A percentile compares a stretch with the other conserved stretches of the same genome.
phyloP scores from a whole-genome alignment of 2,329 filamentous ascomycete species.

The Myriosclerotinia duriaeana region DNA sequence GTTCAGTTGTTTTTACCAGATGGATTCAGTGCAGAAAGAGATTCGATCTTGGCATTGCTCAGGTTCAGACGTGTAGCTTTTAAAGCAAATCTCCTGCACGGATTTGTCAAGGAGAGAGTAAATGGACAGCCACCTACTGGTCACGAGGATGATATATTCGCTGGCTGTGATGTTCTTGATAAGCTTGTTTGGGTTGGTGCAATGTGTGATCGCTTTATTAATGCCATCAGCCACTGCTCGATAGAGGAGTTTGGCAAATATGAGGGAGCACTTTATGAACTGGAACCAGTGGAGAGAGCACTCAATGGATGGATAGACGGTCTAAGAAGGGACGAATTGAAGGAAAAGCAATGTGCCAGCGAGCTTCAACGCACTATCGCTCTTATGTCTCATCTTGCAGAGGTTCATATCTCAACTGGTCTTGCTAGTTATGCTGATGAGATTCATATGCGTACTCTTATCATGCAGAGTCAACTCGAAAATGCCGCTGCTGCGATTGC shows the following conservation, averaged over 20 bases:
- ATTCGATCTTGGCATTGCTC: slow-evolving; percentile 84
- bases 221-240: slow-evolving; percentile 75
- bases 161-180: slow-evolving; percentile 77
- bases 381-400: slow-evolving; percentile 80
- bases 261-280: slow-evolving; percentile 77
- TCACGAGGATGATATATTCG: slow-evolving; percentile 75
- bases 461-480: slow-evolving; percentile 81
- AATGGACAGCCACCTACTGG: slow-evolving; percentile 65
- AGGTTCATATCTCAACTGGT: slow-evolving; percentile 71
- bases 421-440: slow-evolving; percentile 75
- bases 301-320: slow-evolving; percentile 87
- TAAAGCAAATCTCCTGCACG: slow-evolving; percentile 78
- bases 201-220: slow-evolving; percentile 82
- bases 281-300: slow-evolving; percentile 87
- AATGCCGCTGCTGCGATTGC: slow-evolving; percentile 68
- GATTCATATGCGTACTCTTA: slow-evolving; percentile 70
- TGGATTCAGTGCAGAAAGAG: slow-evolving; percentile 73
- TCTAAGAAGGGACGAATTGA: slow-evolving; percentile 78
- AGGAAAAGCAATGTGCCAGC: slow-evolving; percentile 76
- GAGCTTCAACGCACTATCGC: slow-evolving; percentile 83
- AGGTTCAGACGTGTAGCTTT: slow-evolving; percentile 85
- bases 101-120: slow-evolving; percentile 76
- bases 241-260: slow-evolving; percentile 76
- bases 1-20: slow-evolving; percentile 87
- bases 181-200: slow-evolving; percentile 80